Conservation (phyloP, 2,329 filamentous ascomycete species). For the Hypoxylon sp. region DNA sequence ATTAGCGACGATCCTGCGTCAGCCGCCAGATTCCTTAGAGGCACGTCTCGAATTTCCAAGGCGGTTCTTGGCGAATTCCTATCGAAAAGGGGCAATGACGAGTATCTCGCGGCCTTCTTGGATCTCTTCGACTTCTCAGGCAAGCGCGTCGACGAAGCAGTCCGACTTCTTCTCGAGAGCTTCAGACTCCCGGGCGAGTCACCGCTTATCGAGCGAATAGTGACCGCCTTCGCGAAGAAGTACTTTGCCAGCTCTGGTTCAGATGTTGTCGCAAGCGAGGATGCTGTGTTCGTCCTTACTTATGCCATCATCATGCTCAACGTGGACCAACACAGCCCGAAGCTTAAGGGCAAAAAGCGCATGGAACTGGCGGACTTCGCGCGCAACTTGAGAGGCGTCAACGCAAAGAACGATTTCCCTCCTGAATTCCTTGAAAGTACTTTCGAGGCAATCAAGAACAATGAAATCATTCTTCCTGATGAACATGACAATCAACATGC, state of each 20-base stretch:
- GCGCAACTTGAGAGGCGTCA: slow-evolving; percentile 90
- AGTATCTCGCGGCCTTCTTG: slow-evolving; percentile 86
- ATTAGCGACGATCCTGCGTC: slow-evolving; percentile 83
- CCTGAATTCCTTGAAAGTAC: slow-evolving; percentile 86
- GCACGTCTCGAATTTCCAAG: slow-evolving; percentile 90
- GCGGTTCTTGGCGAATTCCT: slow-evolving; percentile 91
- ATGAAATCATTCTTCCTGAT: slow-evolving; percentile 96
- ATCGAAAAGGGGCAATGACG: slow-evolving; percentile 89
- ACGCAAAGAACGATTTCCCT: slow-evolving; percentile 85
- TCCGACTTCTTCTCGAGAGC: slow-evolving; percentile 86
- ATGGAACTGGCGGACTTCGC: slow-evolving; percentile 89
- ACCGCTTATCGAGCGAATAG: slow-evolving; percentile 90
- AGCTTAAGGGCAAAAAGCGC: slow-evolving; percentile 80
- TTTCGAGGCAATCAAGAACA: slow-evolving; percentile 89
- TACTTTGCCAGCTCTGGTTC: slow-evolving; percentile 79
- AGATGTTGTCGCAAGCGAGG: slow-evolving; percentile 83
- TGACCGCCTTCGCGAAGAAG: slow-evolving; percentile 87
- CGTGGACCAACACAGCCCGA: slow-evolving; percentile 96
- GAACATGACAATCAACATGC: slow-evolving; percentile 97
- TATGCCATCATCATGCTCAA: slow-evolving; percentile 99
- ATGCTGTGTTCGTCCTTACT: slow-evolving; percentile 88
- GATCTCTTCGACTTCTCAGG: slow-evolving; percentile 88
- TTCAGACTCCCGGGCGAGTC: slow-evolving; percentile 96
- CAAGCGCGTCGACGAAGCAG: slow-evolving; percentile 89
- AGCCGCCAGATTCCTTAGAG: slow-evolving; percentile 88